phyloP scores from a whole-genome alignment of 169 alveolate genomes.

The Plasmodium berghei region DNA sequence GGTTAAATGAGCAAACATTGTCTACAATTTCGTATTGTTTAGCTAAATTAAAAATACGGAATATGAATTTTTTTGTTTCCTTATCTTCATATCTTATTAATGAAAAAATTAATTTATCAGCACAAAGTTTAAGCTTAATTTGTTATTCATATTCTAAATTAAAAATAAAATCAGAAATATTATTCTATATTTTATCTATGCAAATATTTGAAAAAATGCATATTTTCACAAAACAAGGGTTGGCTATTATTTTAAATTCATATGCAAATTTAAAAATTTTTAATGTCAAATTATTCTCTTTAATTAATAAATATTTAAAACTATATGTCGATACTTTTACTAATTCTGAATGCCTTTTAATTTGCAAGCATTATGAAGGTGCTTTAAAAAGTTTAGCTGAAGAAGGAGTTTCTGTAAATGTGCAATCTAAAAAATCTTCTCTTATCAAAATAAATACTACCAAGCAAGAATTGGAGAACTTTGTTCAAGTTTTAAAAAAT shows the following conservation, averaged over 20 bases:
- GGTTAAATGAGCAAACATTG: slow-evolving; percentile 54
- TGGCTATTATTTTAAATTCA: slow-evolving; percentile 45
- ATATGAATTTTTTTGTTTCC: slow-evolving; percentile 37
- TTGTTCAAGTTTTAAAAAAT: not conserved
- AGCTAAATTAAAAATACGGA: slow-evolving; percentile 48
- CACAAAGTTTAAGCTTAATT: slow-evolving; percentile 75
- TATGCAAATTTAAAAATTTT: slow-evolving; percentile 61
- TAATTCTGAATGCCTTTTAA: slow-evolving; percentile 30
- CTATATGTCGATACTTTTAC: slow-evolving; percentile 42
- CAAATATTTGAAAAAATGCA: slow-evolving; percentile 69
- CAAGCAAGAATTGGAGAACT: not conserved
- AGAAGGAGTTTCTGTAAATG: not conserved
- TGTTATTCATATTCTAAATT: slow-evolving; percentile 69
- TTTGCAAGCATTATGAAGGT: slow-evolving; percentile 40
- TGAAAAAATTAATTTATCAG: slow-evolving; percentile 48
- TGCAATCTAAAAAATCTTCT: not conserved
- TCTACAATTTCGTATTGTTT: slow-evolving; percentile 64
- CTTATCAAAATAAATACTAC: not conserved
- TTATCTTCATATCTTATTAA: slow-evolving; percentile 70
- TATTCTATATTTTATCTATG: slow-evolving; percentile 51
- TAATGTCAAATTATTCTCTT: slow-evolving; percentile 51
- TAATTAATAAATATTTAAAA: slow-evolving; percentile 52
- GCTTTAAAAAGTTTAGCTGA: slow-evolving; percentile 29
- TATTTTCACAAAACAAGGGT: slow-evolving; percentile 56
- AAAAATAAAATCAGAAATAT: slow-evolving; percentile 60